A percentile compares a stretch with the other conserved stretches of the same genome.
Evolutionary conservation across 768 basidiomycete genomes (phyloP).

Genomic region (Russula sp.): DNA sequence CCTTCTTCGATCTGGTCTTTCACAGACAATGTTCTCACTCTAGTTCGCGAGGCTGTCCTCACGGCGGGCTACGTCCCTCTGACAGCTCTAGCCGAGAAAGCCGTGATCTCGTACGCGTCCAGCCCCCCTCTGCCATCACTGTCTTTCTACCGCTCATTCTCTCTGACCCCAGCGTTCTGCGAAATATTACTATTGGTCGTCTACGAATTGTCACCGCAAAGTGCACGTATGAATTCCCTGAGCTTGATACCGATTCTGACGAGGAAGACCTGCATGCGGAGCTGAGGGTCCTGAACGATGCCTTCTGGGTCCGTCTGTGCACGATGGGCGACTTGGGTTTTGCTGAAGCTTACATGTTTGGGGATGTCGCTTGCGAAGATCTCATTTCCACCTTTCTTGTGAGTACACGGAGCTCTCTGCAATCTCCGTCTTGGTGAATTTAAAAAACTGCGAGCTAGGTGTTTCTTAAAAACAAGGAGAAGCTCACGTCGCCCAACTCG

Average conservation of each 20-base stretch:
- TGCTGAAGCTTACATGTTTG: conserved; percentile 24
- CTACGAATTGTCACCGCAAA: background rate
- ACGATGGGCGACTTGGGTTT: conserved; percentile 19
- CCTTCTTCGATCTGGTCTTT: conserved; percentile 7
- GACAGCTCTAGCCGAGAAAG: conserved; percentile 6
- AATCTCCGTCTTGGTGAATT: no score
- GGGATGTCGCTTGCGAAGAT: conserved; percentile 20
- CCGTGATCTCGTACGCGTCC: conserved; percentile 2
- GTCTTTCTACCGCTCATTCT: background rate
- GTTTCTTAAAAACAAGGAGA: conserved; percentile 11
- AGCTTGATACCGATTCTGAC: background rate
- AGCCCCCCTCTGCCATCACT: no score
- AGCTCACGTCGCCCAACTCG: conserved; percentile 16
- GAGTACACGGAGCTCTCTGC: background rate
- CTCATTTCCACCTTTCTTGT: conserved; percentile 16
- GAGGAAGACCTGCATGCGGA: background rate
- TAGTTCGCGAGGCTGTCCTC: conserved; percentile 1
- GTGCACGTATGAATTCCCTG: background rate
- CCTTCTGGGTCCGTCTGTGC: conserved; percentile 20
- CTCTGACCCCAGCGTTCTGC: background rate
- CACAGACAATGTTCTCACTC: conserved; percentile 5
- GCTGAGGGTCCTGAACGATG: conserved; percentile 14
- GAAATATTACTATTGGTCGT: background rate
- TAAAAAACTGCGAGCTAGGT: background rate
- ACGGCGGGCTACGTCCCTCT: conserved; percentile 3